Evolutionary conservation across 306 rosid genomes (phyloP).

Genomic region (Cicer yamashitae): DNA sequence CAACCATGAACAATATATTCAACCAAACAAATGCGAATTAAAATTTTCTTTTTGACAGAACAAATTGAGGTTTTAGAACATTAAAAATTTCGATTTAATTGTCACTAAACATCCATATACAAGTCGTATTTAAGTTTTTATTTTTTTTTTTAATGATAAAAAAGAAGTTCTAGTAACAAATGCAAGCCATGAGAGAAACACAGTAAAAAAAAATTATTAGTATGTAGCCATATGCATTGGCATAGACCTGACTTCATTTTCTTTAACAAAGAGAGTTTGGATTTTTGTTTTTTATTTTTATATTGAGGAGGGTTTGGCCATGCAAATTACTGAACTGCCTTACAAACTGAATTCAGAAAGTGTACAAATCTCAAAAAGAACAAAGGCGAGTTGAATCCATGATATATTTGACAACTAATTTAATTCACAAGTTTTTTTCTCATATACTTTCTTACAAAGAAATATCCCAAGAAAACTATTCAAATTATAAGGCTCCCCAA

Average conservation of each 20-base stretch:
- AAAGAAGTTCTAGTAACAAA: neutral
- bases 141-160: neutral
- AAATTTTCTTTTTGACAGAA: too few relatives aligned
- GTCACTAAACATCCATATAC: neutral
- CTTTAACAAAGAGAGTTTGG: neutral
- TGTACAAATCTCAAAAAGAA: neutral
- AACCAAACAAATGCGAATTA: too few relatives aligned
- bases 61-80: too few relatives aligned
- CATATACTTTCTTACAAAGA: constrained; percentile 39
- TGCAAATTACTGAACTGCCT: neutral
- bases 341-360: constrained; percentile 18
- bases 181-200: neutral
- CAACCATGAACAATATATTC: too few relatives aligned
- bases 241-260: neutral
- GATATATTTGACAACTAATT: constrained; percentile 37
- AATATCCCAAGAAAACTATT: neutral
- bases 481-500: constrained; percentile 29
- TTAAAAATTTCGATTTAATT: neutral
- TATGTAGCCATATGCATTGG: neutral
- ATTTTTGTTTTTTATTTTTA: neutral
- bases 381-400: constrained; percentile 3
- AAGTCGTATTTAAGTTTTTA: neutral
- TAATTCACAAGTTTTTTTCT: neutral
- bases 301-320: neutral
- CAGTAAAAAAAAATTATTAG: neutral